A percentile compares a stretch with the other conserved stretches of the same genome.
Conservation (phyloP, 148 eudicot genomes). For the Nyssa sinensis region DNA sequence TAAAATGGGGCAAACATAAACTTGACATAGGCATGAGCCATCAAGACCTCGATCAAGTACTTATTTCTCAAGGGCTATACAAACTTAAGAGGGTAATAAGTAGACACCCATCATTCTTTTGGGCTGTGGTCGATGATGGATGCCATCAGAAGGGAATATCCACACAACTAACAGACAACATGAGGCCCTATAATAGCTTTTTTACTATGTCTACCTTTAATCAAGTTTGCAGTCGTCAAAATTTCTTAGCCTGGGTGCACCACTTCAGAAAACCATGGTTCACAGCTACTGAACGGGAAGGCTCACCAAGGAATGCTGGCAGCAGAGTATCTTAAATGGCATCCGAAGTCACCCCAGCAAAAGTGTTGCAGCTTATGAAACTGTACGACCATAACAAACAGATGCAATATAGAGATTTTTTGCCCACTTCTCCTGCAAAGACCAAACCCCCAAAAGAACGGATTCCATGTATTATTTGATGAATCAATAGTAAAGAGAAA, state of each 20-base stretch:
- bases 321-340: not conserved
- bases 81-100: not conserved
- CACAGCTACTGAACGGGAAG: not conserved
- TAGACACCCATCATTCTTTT: not conserved
- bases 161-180: constrained; percentile 16
- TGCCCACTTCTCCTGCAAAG: constrained; percentile 67
- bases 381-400: constrained; percentile 70
- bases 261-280: constrained; percentile 7
- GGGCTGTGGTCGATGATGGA: not conserved
- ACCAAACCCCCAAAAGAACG: constrained; percentile 2
- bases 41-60: not conserved
- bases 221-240: constrained; percentile 22
- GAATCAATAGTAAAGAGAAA: not conserved
- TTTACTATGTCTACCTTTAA: constrained; percentile 14
- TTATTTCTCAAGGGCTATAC: constrained; percentile 8
- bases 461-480: not conserved
- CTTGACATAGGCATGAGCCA: not conserved
- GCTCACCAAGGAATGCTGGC: no score
- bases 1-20: not conserved
- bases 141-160: not conserved
- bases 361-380: constrained; percentile 28
- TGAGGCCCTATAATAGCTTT: constrained; percentile 7
- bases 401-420: constrained; percentile 69
- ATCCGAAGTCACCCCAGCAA: constrained; percentile 4
- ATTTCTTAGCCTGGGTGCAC: constrained; percentile 17